These are phyloP conservation scores for Apiotrichum sp. DNA, from an alignment of 1,284 basidiomycete genomes.

Conservation along the genomic window DNA sequence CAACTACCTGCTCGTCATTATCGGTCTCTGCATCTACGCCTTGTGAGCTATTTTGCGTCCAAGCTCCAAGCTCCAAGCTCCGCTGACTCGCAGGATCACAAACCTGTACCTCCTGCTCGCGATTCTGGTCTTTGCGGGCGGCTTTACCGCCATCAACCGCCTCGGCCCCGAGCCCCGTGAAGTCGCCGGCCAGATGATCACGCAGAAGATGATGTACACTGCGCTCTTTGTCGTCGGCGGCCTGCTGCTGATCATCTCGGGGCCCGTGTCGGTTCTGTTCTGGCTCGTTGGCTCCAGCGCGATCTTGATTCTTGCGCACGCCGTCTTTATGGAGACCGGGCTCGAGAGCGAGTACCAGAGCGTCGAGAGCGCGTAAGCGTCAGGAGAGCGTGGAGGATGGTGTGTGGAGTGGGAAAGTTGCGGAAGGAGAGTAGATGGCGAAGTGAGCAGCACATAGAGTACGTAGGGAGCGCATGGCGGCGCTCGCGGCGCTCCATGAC, in stretches of 20 bases:
- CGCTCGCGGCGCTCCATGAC: too few species aligned
- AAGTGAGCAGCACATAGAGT: too few species aligned
- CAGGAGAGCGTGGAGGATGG: too few species aligned
- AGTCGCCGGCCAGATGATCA: conserved; percentile 46
- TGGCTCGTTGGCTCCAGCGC: conserved; percentile 30
- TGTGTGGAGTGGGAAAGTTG: too few species aligned
- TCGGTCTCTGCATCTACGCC: conserved; percentile 73
- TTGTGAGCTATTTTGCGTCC: conserved; percentile 54
- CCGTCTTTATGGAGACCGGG: conserved; percentile 50
- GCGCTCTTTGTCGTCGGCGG: conserved; percentile 37
- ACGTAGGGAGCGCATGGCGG: too few species aligned
- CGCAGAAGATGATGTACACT: conserved; percentile 57
- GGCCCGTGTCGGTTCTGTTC: conserved; percentile 28
- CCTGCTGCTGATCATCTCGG: conserved; percentile 28
- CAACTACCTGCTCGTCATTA: conserved; percentile 77
- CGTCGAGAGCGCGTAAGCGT: conserved; percentile 2
- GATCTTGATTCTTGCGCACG: conserved; percentile 49
- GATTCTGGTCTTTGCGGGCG: conserved; percentile 75
- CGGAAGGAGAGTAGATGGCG: too few species aligned
- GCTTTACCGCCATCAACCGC: conserved; percentile 78
- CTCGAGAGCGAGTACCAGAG: conserved; percentile 31
- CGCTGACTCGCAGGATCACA: conserved; percentile 50
- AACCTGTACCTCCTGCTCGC: conserved; percentile 72
- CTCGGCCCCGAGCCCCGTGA: conserved; percentile 53
- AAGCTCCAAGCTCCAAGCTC: conserved; percentile 7